A percentile compares a stretch with the other conserved stretches of the same genome.
Evolutionary conservation across 129 eudicot species (phyloP).

Genomic region (Tagetes erecta): DNA sequence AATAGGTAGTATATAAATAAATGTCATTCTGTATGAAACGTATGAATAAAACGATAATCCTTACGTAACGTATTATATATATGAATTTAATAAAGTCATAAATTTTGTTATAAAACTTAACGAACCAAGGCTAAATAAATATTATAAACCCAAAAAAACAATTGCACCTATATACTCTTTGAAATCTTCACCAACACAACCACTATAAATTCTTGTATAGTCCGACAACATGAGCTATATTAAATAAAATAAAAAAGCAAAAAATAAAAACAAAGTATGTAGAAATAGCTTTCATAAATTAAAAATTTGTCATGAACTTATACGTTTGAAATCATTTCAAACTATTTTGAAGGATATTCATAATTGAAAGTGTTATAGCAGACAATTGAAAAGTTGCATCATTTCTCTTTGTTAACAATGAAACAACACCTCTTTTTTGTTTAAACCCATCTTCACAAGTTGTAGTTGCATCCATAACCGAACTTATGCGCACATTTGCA

Average conservation of each 20-base stretch:
- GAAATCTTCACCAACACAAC: slow-evolving; percentile 28
- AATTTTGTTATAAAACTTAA: background rate
- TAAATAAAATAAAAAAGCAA: background rate
- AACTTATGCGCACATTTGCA: slow-evolving; percentile 49
- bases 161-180: slow-evolving; percentile 6
- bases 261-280: background rate
- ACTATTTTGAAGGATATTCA: slow-evolving; percentile 42
- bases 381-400: slow-evolving; percentile 47
- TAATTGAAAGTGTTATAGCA: slow-evolving; percentile 54
- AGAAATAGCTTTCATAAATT: background rate
- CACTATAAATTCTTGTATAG: background rate
- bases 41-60: no score
- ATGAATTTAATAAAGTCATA: no score
- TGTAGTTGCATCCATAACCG: slow-evolving; percentile 56
- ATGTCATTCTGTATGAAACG: no score
- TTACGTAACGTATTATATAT: no score
- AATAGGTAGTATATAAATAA: no score
- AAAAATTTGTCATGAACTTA: background rate
- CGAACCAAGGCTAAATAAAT: background rate
- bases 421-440: slow-evolving; percentile 46
- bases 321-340: slow-evolving; percentile 14
- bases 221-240: slow-evolving; percentile 1
- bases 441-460: slow-evolving; percentile 81
- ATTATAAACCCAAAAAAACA: background rate
- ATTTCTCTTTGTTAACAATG: slow-evolving; percentile 55